Evolutionary conservation across 352 stramenopile genomes (phyloP).

Genomic region (Phytophthora pinifolia): DNA sequence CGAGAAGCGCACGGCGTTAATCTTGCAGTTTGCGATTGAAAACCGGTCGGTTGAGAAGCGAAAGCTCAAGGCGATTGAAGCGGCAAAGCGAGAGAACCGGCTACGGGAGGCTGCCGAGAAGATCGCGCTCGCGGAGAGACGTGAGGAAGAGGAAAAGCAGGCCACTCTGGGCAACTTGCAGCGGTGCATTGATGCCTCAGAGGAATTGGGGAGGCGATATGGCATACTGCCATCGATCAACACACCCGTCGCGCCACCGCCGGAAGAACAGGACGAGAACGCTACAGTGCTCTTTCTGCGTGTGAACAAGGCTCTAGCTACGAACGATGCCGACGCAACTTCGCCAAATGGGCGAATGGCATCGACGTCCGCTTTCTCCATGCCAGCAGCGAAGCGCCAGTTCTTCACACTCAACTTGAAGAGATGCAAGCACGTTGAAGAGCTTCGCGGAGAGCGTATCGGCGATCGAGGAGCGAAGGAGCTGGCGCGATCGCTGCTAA

Average conservation of each 20-base stretch:
- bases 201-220: slow-evolving; percentile 45
- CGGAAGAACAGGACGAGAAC: slow-evolving; percentile 57
- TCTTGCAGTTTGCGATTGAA: slow-evolving; percentile 51
- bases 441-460: slow-evolving; percentile 58
- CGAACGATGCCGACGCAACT: not conserved
- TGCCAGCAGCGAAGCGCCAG: slow-evolving; percentile 33
- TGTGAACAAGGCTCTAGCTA: slow-evolving; percentile 31
- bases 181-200: slow-evolving; percentile 32
- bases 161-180: slow-evolving; percentile 24
- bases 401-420: slow-evolving; percentile 79
- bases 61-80: slow-evolving; percentile 13
- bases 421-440: slow-evolving; percentile 69
- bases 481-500: slow-evolving; percentile 60
- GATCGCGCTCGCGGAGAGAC: slow-evolving; percentile 15
- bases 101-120: slow-evolving; percentile 17
- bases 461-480: slow-evolving; percentile 56
- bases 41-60: slow-evolving; percentile 25
- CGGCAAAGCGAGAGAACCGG: slow-evolving; percentile 13
- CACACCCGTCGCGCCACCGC: slow-evolving; percentile 24
- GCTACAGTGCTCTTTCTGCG: slow-evolving; percentile 52
- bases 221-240: slow-evolving; percentile 64
- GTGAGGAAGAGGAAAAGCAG: slow-evolving; percentile 21
- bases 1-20: slow-evolving; percentile 44
- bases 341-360: not conserved
- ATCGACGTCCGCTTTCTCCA: not conserved